These are phyloP conservation scores for Aspergillus ruber DNA, from an alignment of 2,329 filamentous ascomycete species.

Conservation along the genomic window DNA sequence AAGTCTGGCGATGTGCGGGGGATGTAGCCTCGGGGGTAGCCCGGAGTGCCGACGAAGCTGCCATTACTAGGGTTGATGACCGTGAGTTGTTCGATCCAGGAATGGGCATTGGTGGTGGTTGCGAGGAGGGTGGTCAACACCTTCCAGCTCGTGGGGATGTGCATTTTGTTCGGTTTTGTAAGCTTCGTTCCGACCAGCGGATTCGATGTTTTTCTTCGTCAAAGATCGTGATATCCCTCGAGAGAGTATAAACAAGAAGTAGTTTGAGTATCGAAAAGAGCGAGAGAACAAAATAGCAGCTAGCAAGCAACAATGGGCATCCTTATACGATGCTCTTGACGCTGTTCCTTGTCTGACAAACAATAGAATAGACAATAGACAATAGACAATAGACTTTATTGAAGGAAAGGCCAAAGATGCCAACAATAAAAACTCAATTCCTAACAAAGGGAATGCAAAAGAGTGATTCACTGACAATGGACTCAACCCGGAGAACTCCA, in stretches of 20 bases:
- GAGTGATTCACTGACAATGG: background rate
- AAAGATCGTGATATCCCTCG: background rate
- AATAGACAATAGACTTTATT: background rate
- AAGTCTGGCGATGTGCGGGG: conserved; percentile 52
- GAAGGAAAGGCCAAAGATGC: background rate
- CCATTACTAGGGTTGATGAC: conserved; percentile 64
- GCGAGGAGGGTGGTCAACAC: conserved; percentile 21
- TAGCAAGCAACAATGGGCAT: background rate
- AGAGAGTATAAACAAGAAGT: conserved; percentile 2
- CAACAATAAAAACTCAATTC: background rate
- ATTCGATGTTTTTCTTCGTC: background rate
- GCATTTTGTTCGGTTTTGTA: conserved; percentile 2
- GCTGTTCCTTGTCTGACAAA: background rate
- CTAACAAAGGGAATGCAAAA: background rate
- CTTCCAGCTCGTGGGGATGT: conserved; percentile 1
- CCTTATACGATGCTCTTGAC: background rate
- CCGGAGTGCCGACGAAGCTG: conserved; percentile 61
- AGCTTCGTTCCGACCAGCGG: conserved; percentile 8
- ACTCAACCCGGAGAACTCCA: background rate
- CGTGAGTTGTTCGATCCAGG: conserved; percentile 73
- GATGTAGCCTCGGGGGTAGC: conserved; percentile 68
- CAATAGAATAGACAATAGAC: background rate
- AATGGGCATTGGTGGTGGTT: conserved; percentile 52
- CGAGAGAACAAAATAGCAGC: background rate
- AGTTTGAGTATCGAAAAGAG: background rate